A percentile compares a stretch with the other conserved stretches of the same genome.
These are phyloP conservation scores for Globisporangium apiculatum DNA, from an alignment of 352 stramenopile species.

Conservation along the genomic window DNA sequence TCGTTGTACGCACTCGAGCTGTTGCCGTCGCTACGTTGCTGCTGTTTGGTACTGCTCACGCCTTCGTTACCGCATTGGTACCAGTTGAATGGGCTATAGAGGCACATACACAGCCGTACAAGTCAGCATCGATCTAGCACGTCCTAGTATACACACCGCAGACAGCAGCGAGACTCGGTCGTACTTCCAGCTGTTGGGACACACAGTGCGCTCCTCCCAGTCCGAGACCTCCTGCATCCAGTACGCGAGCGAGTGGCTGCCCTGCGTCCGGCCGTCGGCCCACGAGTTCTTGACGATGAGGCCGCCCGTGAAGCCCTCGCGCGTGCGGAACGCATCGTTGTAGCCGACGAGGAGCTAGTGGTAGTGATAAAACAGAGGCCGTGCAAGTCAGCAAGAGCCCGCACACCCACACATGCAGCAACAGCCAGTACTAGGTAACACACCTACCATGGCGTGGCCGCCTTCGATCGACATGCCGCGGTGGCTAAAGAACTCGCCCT, in stretches of 20 bases:
- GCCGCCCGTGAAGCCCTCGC: constrained; percentile 64
- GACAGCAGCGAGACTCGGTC: constrained; percentile 1
- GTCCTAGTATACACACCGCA: neutral
- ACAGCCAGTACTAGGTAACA: neutral
- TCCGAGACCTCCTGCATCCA: constrained; percentile 81
- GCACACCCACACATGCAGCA: neutral
- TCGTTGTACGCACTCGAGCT: constrained; percentile 30
- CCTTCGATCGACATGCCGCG: constrained; percentile 75
- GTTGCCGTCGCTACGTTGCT: constrained; percentile 15
- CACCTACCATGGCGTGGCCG: constrained; percentile 65
- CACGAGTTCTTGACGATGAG: constrained; percentile 80
- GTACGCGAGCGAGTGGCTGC: constrained; percentile 68
- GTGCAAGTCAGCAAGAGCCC: neutral
- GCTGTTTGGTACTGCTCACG: constrained; percentile 18
- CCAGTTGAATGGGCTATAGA: constrained; percentile 66
- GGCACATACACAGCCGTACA: neutral
- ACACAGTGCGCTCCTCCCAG: constrained; percentile 74
- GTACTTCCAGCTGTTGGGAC: constrained; percentile 78
- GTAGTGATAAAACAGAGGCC: neutral
- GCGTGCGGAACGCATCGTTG: constrained; percentile 68
- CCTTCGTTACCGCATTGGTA: constrained; percentile 71
- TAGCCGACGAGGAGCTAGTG: constrained; percentile 67
- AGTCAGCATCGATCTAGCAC: too few species aligned
- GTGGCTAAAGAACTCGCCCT: constrained; percentile 79
- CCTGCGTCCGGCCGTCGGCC: constrained; percentile 50